phyloP scores from a whole-genome alignment of 1,139 yeast species.

The Cylindricascospora bacillispora region DNA sequence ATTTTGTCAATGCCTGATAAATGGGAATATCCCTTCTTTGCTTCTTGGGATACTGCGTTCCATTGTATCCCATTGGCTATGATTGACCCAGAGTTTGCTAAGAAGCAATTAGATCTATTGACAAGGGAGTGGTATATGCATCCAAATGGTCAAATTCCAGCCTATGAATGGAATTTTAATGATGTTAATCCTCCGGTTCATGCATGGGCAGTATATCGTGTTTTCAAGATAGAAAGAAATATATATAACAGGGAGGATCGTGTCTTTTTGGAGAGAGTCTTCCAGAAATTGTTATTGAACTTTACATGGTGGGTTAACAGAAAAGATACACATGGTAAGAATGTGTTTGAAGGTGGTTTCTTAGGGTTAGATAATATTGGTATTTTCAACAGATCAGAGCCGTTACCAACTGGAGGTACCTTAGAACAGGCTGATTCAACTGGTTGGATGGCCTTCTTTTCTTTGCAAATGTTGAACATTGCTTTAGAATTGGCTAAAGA shows the following conservation, averaged over 20 bases:
- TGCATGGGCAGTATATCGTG: slow-evolving; percentile 92
- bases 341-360: slow-evolving; percentile 92
- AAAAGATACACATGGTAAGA: slow-evolving; percentile 79
- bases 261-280: slow-evolving; percentile 78
- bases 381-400: slow-evolving; percentile 86
- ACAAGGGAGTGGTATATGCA: slow-evolving; percentile 98
- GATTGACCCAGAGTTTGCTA: slow-evolving; percentile 92
- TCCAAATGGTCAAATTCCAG: slow-evolving; percentile 97
- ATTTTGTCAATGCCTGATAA: slow-evolving; percentile 86
- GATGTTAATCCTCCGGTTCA: slow-evolving; percentile 98
- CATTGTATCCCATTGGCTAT: slow-evolving; percentile 90
- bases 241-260: slow-evolving; percentile 74
- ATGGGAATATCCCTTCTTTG: slow-evolving; percentile 96
- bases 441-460: slow-evolving; percentile 97
- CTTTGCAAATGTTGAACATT: slow-evolving; percentile 84
- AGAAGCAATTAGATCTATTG: slow-evolving; percentile 73
- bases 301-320: slow-evolving; percentile 99
- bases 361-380: slow-evolving; percentile 92
- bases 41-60: slow-evolving; percentile 97
- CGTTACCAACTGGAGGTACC: slow-evolving; percentile 85
- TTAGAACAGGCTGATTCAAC: slow-evolving; percentile 95
- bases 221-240: slow-evolving; percentile 79
- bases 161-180: slow-evolving; percentile 93
- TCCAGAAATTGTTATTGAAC: slow-evolving; percentile 79
- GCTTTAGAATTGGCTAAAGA: slow-evolving; percentile 83